Evolutionary conservation across 345 rosid species (phyloP), one percentile per base, ranked within the genome.

Genomic region (Eucalyptus paniculata): DNA sequence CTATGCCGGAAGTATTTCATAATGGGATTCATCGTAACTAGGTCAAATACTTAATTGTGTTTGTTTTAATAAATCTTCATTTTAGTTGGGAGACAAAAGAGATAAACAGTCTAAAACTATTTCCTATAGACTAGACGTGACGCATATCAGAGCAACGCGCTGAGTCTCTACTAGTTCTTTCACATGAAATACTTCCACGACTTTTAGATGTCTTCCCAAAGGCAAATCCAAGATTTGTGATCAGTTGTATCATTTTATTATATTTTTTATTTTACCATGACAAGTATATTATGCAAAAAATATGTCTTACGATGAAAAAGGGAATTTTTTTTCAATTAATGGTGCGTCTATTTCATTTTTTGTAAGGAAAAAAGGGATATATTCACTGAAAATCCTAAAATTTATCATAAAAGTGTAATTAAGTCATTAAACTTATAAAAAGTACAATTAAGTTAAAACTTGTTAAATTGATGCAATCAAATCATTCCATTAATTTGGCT

Each of bases 401-500:
- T 10, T 53, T 53, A 9, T 56, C 0, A 56, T 56, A 0, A 56
- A 9, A 23, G 6, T 56, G 1, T 0, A 56, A 56, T 56, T 53
- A 1, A 53, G 10, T 53, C 0, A 0, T 19, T 19, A 53, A 53
- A 53, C 0, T 53, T 53, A 19, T 53, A 53, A 53, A 19, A 53
- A 53, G 0, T 53, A 19, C 4, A 53, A 53, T 53, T 0, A 53
- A 53, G 24, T 0, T 19, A 53, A 53, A 53, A 53, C 24, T 53
- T 53, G 24, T 53, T 0, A 53, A 53, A 53, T 53, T 19, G 10
- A 53, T 53, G 0, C 56, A 53, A 53, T 53, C 0, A 53, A 53
- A 53, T 53, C 56, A 53, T 53, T 53, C 0, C 0, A 0, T 51
- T 51, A 51, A 51, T 51, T 51, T 51, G 0, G 10, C 24, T 19